phyloP scores from a whole-genome alignment of 176 grass and related monocot species.

The Oryza brachyantha region DNA sequence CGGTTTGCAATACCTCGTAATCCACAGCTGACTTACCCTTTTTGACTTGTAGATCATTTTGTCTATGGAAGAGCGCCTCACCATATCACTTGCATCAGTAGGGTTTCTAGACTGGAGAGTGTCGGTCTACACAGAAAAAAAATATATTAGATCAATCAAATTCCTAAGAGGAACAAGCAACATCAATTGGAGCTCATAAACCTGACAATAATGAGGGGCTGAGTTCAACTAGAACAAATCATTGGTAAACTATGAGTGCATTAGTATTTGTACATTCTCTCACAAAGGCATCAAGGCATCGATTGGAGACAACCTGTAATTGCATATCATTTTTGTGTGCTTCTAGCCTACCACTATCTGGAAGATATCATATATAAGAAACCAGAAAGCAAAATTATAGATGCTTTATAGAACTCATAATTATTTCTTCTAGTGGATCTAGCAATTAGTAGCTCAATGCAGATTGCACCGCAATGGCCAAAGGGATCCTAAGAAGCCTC shows the following conservation, averaged over 20 bases:
- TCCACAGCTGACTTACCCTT: not conserved
- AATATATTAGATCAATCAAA: not conserved
- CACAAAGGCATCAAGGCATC: not conserved
- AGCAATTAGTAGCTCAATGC: not conserved
- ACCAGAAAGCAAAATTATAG: not conserved
- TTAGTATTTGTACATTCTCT: not conserved
- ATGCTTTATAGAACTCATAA: not conserved
- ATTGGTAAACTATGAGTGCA: not conserved
- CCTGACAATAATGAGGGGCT: not conserved
- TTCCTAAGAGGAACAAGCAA: not conserved
- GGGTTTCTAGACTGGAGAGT: not conserved
- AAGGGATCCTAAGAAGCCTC: not conserved
- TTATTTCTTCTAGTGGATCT: not conserved
- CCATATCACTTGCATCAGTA: not conserved
- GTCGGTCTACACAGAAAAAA: not conserved
- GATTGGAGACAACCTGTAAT: not conserved
- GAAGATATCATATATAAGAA: not conserved
- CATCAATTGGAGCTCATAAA: not conserved
- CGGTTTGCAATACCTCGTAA: not conserved
- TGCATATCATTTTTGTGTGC: not conserved
- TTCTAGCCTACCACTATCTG: not conserved
- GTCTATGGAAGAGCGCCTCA: not conserved
- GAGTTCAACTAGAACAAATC: not conserved
- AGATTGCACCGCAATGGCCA: not conserved
- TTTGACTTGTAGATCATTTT: conserved; percentile 13